Evolutionary conservation across 1,139 yeast species (phyloP).

Genomic region (Saccharomyces hybrid): DNA sequence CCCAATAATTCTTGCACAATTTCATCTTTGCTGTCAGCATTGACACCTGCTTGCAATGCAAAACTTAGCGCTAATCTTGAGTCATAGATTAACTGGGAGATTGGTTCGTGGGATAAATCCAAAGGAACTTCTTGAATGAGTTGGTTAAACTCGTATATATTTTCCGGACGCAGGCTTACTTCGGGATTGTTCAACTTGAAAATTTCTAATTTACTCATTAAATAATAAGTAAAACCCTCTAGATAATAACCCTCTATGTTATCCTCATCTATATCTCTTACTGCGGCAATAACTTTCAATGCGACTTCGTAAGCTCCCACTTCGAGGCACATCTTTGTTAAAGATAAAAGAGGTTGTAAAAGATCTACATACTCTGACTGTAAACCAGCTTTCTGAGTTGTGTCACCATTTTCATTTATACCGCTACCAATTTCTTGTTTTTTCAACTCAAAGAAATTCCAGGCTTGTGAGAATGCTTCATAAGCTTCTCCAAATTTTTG

Average conservation of each 20-base stretch:
- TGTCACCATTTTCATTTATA: slow-evolving; percentile 37
- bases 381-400: slow-evolving; percentile 28
- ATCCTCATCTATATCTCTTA: slow-evolving; percentile 75
- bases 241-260: slow-evolving; percentile 72
- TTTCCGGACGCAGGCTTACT: slow-evolving; percentile 22
- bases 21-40: slow-evolving; percentile 36
- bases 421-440: slow-evolving; percentile 42
- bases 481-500: slow-evolving; percentile 67
- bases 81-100: slow-evolving; percentile 37
- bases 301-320: slow-evolving; percentile 64
- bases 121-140: slow-evolving; percentile 46
- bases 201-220: slow-evolving; percentile 44
- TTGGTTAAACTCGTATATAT: slow-evolving; percentile 33
- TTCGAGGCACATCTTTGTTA: slow-evolving; percentile 71
- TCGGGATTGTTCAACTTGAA: slow-evolving; percentile 22
- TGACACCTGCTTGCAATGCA: slow-evolving; percentile 41
- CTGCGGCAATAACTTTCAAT: slow-evolving; percentile 49
- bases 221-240: slow-evolving; percentile 68
- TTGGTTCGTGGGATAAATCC: slow-evolving; percentile 29
- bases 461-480: slow-evolving; percentile 59
- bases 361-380: slow-evolving; percentile 52
- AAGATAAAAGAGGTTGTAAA: slow-evolving; percentile 59
- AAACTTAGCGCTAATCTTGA: slow-evolving; percentile 50
- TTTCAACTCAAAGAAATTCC: slow-evolving; percentile 56
- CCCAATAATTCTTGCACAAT: slow-evolving; percentile 49